These are phyloP conservation scores for Aspergillus spinulosporus DNA, from an alignment of 2,329 filamentous ascomycete genomes.

Conservation along the genomic window DNA sequence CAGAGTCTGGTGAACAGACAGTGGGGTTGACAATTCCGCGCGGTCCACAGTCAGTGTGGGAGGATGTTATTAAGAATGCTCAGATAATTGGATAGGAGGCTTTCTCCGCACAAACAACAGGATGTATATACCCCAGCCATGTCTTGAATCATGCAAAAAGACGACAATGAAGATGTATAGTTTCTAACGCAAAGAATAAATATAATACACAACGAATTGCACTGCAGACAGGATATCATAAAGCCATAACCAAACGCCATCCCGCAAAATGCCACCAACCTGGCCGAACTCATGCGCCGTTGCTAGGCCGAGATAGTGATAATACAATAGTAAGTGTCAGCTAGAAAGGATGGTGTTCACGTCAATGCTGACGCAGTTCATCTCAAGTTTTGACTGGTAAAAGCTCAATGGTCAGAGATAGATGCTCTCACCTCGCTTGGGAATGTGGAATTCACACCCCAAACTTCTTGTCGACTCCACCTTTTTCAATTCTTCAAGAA, in stretches of 20 bases:
- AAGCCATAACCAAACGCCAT: background rate
- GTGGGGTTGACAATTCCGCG: conserved; percentile 32
- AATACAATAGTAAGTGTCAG: background rate
- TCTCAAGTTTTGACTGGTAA: background rate
- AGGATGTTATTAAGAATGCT: conserved; percentile 37
- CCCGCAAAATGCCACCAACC: background rate
- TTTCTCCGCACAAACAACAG: background rate
- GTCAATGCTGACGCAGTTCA: background rate
- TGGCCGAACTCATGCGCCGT: background rate
- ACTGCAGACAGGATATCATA: background rate
- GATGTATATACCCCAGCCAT: background rate
- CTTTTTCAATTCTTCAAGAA: conserved; percentile 67
- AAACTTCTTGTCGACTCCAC: conserved; percentile 66
- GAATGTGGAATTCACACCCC: conserved; percentile 78
- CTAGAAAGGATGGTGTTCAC: background rate
- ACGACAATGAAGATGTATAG: background rate
- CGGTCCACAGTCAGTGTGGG: conserved; percentile 33
- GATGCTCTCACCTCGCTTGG: conserved; percentile 62
- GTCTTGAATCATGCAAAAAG: background rate
- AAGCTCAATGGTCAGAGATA: conserved; percentile 35
- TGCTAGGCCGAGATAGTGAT: background rate
- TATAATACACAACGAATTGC: background rate
- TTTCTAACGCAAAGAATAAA: background rate
- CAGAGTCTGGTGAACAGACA: conserved; percentile 10
- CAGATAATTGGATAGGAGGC: conserved; percentile 2